Base-by-base conservation (phyloP, 495 filamentous ascomycete genomes). In the Hyphodiscus hymeniophilus region DNA sequence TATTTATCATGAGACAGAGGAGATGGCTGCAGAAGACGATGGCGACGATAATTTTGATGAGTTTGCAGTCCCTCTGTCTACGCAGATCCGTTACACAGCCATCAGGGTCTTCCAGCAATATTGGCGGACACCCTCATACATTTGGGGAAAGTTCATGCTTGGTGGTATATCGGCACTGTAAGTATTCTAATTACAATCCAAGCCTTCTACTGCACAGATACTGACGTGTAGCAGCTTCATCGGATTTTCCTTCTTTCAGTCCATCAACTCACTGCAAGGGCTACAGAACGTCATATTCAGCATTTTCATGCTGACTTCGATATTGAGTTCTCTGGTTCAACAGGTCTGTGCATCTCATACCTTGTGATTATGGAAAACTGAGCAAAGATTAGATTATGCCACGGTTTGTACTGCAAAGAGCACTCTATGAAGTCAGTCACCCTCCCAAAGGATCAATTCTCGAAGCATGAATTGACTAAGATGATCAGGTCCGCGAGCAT, bases 231-330 rank as follows among this genome's bases (percentile, higher is more conserved):
- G 26, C 26, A 28, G 26, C 4, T 75, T 79, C 57, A 77, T 75
- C 49, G 71, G 71, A n/a, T 74, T 81, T 55, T 81, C 80, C 0
- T 85, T 85, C 63, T 82, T 75, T 72, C 72, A 81, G 38, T 72
- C 83, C 10, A 66, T 76, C 13, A 74, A 73, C 47, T 73, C 71
- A 26, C 61, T 76, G 10, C 79, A 83, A 56, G 87, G 84, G 62
- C 64, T 83, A 45, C 54, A 81, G 2, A 71, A 75, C 7, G 67
- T 75, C 18, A 63, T 87, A 0, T 88, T 87, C 60, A 77, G 80
- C 28, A 67, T 85, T 42, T 89, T 89, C 62, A 80, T 87, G 78
- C 52, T 60, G 13, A 51, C 54, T 0, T 48, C 59, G 1, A 63
- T 67, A 40, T 60, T 60, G 32, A 63, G 63, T 7, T 55, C 62